Evolutionary conservation across 192 early-diverging fungal species (phyloP), one percentile per base, ranked within the genome.

Genomic region (Coemansia sp.): DNA sequence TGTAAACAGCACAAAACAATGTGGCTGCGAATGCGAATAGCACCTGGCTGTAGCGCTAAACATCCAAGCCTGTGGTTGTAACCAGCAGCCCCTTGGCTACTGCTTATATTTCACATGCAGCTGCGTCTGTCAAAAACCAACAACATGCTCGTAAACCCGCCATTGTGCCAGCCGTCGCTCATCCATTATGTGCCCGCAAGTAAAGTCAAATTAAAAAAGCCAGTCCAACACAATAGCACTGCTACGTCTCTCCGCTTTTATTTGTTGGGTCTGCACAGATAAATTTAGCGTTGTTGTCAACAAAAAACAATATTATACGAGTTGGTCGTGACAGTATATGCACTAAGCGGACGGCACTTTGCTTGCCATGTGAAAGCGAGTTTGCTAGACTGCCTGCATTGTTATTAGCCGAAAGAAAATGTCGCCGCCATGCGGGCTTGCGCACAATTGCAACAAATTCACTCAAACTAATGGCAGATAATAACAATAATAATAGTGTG

Each of bases 41-140:
- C 35, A 20, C 1, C 10, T 32, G 20, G 7, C 3, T 22, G 56
- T 22, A 20, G 29, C 15, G 27, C 8, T 47, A 47, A 24, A 47
- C 45, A 24, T 24, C 45, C 22, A 20, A 6, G 10, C 9, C 20
- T 11, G 17, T 32, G 27, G 14, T 2, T 14, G 29, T 53, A 53
- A 31, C 51, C 27, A 58, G 3, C 41, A 42, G 4, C 4, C 41
- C 41, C 9, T 38, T 12, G 19, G 35, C 56, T 58, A 58, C 56
- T 58, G 56, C 56, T 58, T 22, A 58, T 38, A n/a, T 10, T 58
- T 58, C 56, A 58, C 56, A 58, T 38, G 56, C 14, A 17, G 22
- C 11, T 31, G 29, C 25, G 2, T 53, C 27, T 11, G 27, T 12
- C 17, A 15, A 12, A 53, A 31, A 31, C 51, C 27, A 31, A 53